Conservation (phyloP, 352 stramenopile genomes). For the Globisporangium okanoganense region DNA sequence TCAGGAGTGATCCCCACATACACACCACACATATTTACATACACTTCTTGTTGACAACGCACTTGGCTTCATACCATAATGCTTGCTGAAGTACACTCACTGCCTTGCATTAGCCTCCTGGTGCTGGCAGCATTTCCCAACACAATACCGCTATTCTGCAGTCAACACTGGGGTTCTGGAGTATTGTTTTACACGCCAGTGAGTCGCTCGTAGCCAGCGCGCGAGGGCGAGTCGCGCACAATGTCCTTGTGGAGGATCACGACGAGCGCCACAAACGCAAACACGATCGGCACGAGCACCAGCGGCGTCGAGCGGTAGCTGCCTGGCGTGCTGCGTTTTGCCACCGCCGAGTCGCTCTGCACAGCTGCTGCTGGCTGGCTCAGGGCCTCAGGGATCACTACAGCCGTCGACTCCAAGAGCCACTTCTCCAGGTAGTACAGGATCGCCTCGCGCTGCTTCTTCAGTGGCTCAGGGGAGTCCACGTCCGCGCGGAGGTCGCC, state of each 20-base stretch:
- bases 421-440: conserved; percentile 62
- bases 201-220: conserved; percentile 34
- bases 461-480: conserved; percentile 47
- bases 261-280: conserved; percentile 49
- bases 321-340: not conserved
- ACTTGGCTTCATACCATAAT: not conserved
- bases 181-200: conserved; percentile 11
- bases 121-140: not conserved
- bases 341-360: conserved; percentile 2
- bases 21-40: conserved; percentile 1
- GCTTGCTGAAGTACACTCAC: too few relatives aligned
- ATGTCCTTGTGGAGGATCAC: conserved; percentile 50
- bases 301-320: conserved; percentile 50
- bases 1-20: not conserved
- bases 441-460: conserved; percentile 68
- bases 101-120: not conserved
- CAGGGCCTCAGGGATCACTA: conserved; percentile 4
- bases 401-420: conserved; percentile 24
- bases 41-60: not conserved
- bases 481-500: conserved; percentile 54
- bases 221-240: conserved; percentile 42
- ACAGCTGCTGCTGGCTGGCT: conserved; percentile 19
- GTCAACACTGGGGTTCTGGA: not conserved
- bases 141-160: not conserved
- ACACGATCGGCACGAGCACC: conserved; percentile 65